Evolutionary conservation across 805 yeast genomes (phyloP).

Genomic region (Ogataea paradorogensis): DNA sequence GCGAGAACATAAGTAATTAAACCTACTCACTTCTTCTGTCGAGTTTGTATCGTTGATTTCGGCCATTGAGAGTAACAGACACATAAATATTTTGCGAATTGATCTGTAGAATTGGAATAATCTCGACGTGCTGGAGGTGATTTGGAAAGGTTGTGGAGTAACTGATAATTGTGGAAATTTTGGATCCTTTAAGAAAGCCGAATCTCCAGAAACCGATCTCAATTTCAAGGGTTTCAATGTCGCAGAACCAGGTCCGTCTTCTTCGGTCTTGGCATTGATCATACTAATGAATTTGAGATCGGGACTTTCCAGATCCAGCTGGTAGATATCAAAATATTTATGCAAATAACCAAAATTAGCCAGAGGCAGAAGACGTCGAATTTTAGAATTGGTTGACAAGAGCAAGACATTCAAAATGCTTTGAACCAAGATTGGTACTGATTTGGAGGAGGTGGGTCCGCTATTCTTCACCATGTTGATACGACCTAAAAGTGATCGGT

Average conservation of each 20-base stretch:
- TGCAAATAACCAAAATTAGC: slow-evolving; percentile 19
- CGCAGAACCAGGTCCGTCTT: not conserved
- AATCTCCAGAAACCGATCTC: slow-evolving; percentile 22
- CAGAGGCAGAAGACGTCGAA: slow-evolving; percentile 16
- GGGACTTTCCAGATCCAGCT: slow-evolving; percentile 23
- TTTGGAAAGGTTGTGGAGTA: slow-evolving; percentile 7
- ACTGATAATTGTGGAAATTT: slow-evolving; percentile 1
- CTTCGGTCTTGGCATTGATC: slow-evolving; percentile 17
- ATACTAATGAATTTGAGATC: slow-evolving; percentile 22
- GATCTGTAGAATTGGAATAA: slow-evolving; percentile 18
- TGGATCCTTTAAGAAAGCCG: slow-evolving; percentile 2
- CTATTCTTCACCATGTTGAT: not conserved
- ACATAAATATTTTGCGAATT: slow-evolving; percentile 24
- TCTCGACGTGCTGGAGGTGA: slow-evolving; percentile 17
- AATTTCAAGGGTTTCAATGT: slow-evolving; percentile 21
- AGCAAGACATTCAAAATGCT: slow-evolving; percentile 21
- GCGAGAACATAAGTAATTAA: slow-evolving; percentile 14
- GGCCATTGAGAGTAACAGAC: slow-evolving; percentile 22
- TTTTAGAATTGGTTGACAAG: slow-evolving; percentile 16
- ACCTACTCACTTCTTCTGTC: slow-evolving; percentile 7
- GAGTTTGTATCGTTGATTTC: slow-evolving; percentile 9
- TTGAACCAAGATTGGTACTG: slow-evolving; percentile 14
- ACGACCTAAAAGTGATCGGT: slow-evolving; percentile 7
- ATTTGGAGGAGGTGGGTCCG: slow-evolving; percentile 7
- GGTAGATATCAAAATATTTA: slow-evolving; percentile 26